A percentile compares a stretch with the other conserved stretches of the same genome.
Evolutionary conservation across 345 rosid species (phyloP).

Genomic region (Trapa incisa): DNA sequence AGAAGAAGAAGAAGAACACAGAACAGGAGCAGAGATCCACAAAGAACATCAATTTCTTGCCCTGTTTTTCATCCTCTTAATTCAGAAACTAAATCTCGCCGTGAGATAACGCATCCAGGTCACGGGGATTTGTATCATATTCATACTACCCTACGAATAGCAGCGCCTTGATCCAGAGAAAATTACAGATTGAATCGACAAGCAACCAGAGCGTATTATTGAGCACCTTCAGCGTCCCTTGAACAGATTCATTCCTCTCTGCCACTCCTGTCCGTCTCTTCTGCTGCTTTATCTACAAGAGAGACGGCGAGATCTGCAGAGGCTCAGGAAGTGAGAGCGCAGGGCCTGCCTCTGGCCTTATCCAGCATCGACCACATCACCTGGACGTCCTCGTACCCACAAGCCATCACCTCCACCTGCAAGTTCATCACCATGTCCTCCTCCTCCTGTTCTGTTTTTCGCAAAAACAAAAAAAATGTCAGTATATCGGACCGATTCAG

Average conservation of each 20-base stretch:
- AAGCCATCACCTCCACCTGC: constrained; percentile 88
- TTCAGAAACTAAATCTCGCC: not conserved
- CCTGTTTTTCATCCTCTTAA: not conserved
- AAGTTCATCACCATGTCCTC: constrained; percentile 47
- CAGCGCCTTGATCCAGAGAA: not conserved
- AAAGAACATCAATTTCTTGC: not conserved
- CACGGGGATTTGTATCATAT: not conserved
- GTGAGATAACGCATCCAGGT: not conserved
- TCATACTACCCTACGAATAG: not conserved
- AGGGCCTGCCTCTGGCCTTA: constrained; percentile 53
- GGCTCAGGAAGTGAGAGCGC: constrained; percentile 32
- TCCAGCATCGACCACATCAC: constrained; percentile 98
- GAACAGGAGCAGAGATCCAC: not conserved
- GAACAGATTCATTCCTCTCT: not conserved
- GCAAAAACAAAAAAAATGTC: not conserved
- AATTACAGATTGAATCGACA: not conserved
- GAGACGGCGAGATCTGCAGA: not conserved
- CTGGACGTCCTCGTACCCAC: constrained; percentile 80
- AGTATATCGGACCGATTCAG: not conserved
- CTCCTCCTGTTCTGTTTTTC: constrained; percentile 34
- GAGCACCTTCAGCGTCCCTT: not conserved
- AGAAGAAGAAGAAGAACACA: not conserved
- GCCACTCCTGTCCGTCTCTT: not conserved
- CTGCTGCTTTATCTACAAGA: not conserved
- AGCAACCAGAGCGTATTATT: not conserved